A percentile compares a stretch with the other conserved stretches of the same genome.
phyloP scores from a whole-genome alignment of 2,329 filamentous ascomycete genomes.

The Hymenoscyphus fructigenus region DNA sequence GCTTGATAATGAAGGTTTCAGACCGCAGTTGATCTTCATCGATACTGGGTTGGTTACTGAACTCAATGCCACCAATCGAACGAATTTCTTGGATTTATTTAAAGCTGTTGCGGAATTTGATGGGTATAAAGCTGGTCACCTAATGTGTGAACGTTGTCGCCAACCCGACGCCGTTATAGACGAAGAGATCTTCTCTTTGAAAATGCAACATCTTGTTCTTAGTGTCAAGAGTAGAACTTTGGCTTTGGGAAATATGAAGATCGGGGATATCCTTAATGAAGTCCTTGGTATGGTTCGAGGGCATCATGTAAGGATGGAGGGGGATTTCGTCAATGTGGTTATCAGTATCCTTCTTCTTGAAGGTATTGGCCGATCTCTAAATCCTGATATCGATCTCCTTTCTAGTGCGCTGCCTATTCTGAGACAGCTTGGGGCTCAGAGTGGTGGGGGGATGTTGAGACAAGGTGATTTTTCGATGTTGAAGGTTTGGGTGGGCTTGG shows the following conservation, averaged over 20 bases:
- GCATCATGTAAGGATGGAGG: slow-evolving; percentile 92
- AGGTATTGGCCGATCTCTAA: slow-evolving; percentile 84
- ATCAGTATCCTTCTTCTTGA: slow-evolving; percentile 91
- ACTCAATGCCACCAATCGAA: slow-evolving; percentile 80
- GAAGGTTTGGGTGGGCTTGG: slow-evolving; percentile 86
- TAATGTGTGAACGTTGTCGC: slow-evolving; percentile 95
- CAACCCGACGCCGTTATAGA: slow-evolving; percentile 90
- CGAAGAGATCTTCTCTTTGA: slow-evolving; percentile 84
- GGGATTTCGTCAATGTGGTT: slow-evolving; percentile 97
- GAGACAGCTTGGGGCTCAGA: slow-evolving; percentile 78
- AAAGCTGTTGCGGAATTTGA: slow-evolving; percentile 95
- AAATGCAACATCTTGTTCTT: slow-evolving; percentile 95
- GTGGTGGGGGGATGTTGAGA: slow-evolving; percentile 67
- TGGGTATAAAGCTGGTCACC: slow-evolving; percentile 87
- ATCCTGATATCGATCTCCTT: slow-evolving; percentile 86
- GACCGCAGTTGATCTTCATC: slow-evolving; percentile 94
- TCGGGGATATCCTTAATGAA: slow-evolving; percentile 89
- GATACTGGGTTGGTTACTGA: slow-evolving; percentile 95
- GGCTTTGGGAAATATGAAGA: slow-evolving; percentile 90
- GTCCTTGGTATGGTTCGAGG: slow-evolving; percentile 87
- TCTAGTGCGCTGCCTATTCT: slow-evolving; percentile 85
- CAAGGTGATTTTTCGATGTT: slow-evolving; percentile 81
- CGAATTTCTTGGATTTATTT: slow-evolving; percentile 94
- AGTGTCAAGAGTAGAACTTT: slow-evolving; percentile 88
- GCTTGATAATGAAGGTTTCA: slow-evolving; percentile 83